These are phyloP conservation scores for Nicotiana undulata DNA, from an alignment of 257 asterid genomes.

Conservation along the genomic window DNA sequence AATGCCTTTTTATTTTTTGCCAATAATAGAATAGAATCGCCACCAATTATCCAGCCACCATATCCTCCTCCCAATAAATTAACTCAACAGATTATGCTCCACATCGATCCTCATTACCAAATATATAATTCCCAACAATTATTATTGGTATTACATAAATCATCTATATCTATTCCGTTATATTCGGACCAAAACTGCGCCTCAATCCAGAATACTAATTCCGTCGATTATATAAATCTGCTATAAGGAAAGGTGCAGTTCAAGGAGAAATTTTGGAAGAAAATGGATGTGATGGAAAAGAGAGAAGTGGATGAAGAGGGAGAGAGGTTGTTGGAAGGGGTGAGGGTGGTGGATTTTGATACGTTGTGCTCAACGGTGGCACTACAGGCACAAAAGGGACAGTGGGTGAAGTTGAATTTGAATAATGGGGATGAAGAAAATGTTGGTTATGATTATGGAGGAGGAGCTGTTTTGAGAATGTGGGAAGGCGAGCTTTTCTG, in stretches of 20 bases:
- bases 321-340: constrained; percentile 46
- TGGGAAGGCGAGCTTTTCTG: constrained; percentile 89
- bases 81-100: neutral
- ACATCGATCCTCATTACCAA: neutral
- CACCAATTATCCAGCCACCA: constrained; percentile 1
- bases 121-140: neutral
- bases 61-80: neutral
- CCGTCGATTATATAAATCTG: neutral
- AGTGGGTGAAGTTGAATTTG: constrained; percentile 49
- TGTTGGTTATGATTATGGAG: constrained; percentile 22
- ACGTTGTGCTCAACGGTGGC: constrained; percentile 88
- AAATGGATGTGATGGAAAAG: constrained; percentile 32
- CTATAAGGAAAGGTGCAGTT: neutral
- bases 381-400: constrained; percentile 63
- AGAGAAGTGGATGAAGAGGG: constrained; percentile 36
- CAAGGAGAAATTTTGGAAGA: constrained; percentile 11
- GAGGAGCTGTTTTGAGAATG: constrained; percentile 75
- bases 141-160: neutral
- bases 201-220: neutral
- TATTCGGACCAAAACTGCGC: neutral
- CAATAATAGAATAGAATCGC: neutral
- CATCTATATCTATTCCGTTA: neutral
- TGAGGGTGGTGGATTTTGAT: constrained; percentile 75
- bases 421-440: constrained; percentile 24
- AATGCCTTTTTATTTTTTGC: constrained; percentile 12